These are phyloP conservation scores for Knoxia roxburghii DNA, from an alignment of 257 asterid genomes.

Conservation along the genomic window DNA sequence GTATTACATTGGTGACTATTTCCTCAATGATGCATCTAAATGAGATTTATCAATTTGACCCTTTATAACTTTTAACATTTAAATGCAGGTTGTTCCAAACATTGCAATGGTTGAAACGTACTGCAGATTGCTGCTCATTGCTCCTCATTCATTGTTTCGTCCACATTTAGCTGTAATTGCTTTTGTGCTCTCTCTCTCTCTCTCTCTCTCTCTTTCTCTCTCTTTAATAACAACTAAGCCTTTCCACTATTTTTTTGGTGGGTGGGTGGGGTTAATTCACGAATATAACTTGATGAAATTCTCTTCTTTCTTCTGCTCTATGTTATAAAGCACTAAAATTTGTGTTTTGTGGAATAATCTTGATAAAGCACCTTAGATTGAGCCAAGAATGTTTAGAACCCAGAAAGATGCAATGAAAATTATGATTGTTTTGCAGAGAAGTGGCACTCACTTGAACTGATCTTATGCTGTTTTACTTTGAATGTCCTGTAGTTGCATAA, in stretches of 20 bases:
- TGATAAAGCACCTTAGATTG: not conserved
- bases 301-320: not conserved
- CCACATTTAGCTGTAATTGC: slow-evolving; percentile 65
- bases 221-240: too few relatives aligned
- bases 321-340: not conserved
- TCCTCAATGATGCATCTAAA: not conserved
- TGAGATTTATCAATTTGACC: not conserved
- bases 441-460: slow-evolving; percentile 1
- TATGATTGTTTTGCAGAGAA: too few relatives aligned
- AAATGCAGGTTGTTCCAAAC: slow-evolving; percentile 85
- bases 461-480: slow-evolving; percentile 1
- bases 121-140: slow-evolving; percentile 75
- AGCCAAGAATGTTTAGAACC: not conserved
- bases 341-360: not conserved
- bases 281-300: not conserved
- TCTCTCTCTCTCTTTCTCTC: too few relatives aligned
- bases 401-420: not conserved
- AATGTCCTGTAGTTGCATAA: not conserved
- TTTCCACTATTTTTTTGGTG: too few relatives aligned
- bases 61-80: slow-evolving; percentile 13
- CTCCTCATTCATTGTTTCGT: slow-evolving; percentile 92
- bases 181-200: not conserved
- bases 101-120: slow-evolving; percentile 98
- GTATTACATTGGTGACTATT: not conserved
- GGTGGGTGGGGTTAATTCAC: too few relatives aligned